These are phyloP conservation scores for Gillenia trifoliata DNA, from an alignment of 306 rosid species.

Conservation along the genomic window DNA sequence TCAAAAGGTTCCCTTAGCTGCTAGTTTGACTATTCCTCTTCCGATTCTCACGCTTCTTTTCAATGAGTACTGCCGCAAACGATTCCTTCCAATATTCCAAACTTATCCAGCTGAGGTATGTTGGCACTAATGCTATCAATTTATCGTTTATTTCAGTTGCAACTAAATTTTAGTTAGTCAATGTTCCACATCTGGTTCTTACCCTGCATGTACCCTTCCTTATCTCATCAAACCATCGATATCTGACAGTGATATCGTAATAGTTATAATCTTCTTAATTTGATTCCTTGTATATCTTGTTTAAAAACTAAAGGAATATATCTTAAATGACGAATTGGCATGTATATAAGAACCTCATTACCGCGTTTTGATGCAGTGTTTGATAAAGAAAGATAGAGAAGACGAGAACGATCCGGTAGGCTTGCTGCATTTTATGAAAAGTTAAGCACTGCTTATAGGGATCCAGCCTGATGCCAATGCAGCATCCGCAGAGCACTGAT, in stretches of 20 bases:
- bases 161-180: neutral
- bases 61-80: conserved; percentile 63
- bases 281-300: neutral
- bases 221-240: neutral
- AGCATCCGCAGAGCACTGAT: conserved; percentile 30
- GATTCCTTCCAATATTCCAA: conserved; percentile 59
- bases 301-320: neutral
- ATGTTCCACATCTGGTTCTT: neutral
- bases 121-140: neutral
- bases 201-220: neutral
- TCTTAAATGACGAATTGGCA: neutral
- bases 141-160: neutral
- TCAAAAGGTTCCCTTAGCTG: conserved; percentile 63
- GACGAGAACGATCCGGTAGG: conserved; percentile 48
- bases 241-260: neutral
- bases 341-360: neutral
- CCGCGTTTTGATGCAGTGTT: conserved; percentile 46
- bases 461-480: conserved; percentile 54
- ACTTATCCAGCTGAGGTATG: conserved; percentile 63
- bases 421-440: conserved; percentile 52
- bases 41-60: conserved; percentile 76
- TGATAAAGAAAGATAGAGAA: conserved; percentile 67
- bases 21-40: conserved; percentile 64
- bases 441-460: conserved; percentile 48
- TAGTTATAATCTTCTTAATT: neutral